Percentiles rank a stretch among this genome's conserved stretches.
Conservation (phyloP, 2,329 filamentous ascomycete genomes). For the Thielaviopsis euricoi region DNA sequence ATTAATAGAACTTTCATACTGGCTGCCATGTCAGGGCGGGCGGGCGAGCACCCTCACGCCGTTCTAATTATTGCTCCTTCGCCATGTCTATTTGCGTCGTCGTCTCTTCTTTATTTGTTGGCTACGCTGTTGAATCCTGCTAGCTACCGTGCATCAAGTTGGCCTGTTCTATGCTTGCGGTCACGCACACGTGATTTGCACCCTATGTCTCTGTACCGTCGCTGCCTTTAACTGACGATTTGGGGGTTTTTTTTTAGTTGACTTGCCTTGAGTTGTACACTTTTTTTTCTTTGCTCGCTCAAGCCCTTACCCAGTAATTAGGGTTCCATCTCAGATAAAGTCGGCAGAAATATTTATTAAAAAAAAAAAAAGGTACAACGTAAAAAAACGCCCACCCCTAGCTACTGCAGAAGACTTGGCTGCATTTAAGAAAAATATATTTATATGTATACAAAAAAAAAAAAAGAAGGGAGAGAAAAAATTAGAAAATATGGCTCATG, state of each 20-base stretch:
- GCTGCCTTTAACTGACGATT: no score
- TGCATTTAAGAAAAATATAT: background rate
- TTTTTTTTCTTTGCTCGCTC: background rate
- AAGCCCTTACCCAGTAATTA: background rate
- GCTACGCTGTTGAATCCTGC: no score
- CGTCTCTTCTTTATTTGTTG: background rate
- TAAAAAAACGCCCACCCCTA: background rate
- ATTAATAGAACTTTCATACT: background rate
- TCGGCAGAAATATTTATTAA: no score
- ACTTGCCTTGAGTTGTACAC: background rate
- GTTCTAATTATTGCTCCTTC: background rate
- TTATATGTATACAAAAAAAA: no score
- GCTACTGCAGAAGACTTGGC: background rate
- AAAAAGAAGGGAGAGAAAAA: background rate
- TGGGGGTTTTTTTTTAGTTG: background rate
- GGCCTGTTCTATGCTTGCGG: background rate
- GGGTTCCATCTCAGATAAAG: no score
- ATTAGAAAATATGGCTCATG: background rate
- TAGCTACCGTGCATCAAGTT: background rate
- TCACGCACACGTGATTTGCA: background rate
- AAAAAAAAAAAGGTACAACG: background rate
- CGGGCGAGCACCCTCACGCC: background rate
- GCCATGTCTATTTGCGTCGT: background rate
- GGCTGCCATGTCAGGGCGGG: background rate
- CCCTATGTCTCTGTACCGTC: background rate